A percentile compares a stretch with the other conserved stretches of the same genome.
phyloP scores from a whole-genome alignment of 345 rosid species.

The Eucalyptus virginea region DNA sequence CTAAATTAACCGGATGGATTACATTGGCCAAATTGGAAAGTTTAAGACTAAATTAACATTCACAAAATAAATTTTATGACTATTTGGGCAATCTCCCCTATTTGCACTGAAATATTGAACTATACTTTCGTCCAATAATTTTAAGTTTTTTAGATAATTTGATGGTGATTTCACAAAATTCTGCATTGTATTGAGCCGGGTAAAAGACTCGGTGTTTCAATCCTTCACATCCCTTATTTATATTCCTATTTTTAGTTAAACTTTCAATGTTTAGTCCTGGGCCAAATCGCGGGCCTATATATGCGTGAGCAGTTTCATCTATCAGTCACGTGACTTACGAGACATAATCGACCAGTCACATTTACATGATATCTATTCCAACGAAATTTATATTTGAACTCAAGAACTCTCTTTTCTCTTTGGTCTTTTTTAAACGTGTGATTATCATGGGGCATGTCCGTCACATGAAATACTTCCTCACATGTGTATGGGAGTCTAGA shows the following conservation, averaged over 20 bases:
- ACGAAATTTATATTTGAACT: neutral
- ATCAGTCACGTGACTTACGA: too few species aligned
- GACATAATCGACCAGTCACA: neutral
- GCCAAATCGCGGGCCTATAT: neutral
- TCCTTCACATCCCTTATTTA: neutral
- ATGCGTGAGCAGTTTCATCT: accelerated
- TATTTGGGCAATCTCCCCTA: too few species aligned
- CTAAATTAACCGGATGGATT: accelerated
- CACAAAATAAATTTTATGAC: too few species aligned
- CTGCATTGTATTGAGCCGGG: accelerated
- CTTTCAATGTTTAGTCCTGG: neutral
- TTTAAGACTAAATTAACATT: too few species aligned
- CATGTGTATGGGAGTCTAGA: neutral
- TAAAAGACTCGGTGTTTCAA: neutral
- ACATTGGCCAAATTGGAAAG: too few species aligned
- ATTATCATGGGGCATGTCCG: neutral
- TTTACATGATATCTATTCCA: neutral
- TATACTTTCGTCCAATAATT: neutral
- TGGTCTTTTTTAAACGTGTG: too few species aligned
- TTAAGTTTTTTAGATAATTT: neutral
- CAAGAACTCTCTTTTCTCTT: too few species aligned
- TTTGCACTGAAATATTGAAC: too few species aligned
- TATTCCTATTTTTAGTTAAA: too few species aligned
- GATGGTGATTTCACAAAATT: too few species aligned
- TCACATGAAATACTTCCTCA: neutral